Evolutionary conservation across 176 grass and related monocot genomes (phyloP), one percentile per base, ranked within the genome.

Genomic region (Chloris gayana): DNA sequence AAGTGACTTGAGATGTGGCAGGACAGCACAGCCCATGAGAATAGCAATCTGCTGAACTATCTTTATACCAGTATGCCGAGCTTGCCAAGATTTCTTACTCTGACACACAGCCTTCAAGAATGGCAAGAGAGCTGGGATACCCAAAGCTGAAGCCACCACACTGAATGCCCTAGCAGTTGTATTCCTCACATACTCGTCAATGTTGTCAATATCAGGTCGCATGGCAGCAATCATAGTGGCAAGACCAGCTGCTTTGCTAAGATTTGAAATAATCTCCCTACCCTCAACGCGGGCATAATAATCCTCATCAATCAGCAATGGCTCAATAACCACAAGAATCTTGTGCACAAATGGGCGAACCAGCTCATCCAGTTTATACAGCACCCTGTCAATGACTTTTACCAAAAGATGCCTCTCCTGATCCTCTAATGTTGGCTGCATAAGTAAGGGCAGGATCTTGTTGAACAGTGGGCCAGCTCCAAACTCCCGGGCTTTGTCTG

Each of bases 261-360:
- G 92, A 75, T 99, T 99, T 72, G 96, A 95, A 13, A 99, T 99
- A 3, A 99, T 99, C 26, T 99, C 96, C 76, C 92, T 58, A 14
- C 96, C 96, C 86, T 99, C 96, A 72, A 99, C 92, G 80, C 96
- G 96, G 78, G 96, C 96, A 88, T 99, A 99, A 45, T 99, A 99
- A 67, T 99, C 96, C 54, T 99, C 96, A 83, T 95, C 96, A 84
- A 99, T 99, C 56, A 99, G 69, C 83, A 99, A 82, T 33, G 96
- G 92, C 45, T 95, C 92, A 25, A 99, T 99, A 80, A 99, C 96
- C 61, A 99, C 92, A 41, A 99, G 88, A 63, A 99, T 99, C 79
- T 99, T 99, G 78, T 99, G 96, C 54, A 99, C 96, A 26, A 99
- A 99, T 59, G 96, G 96, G 58, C 96, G 86, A 17, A 99, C 96